Evolutionary conservation across 176 grass and related monocot genomes (phyloP).

Genomic region (Tillandsia leiboldiana): DNA sequence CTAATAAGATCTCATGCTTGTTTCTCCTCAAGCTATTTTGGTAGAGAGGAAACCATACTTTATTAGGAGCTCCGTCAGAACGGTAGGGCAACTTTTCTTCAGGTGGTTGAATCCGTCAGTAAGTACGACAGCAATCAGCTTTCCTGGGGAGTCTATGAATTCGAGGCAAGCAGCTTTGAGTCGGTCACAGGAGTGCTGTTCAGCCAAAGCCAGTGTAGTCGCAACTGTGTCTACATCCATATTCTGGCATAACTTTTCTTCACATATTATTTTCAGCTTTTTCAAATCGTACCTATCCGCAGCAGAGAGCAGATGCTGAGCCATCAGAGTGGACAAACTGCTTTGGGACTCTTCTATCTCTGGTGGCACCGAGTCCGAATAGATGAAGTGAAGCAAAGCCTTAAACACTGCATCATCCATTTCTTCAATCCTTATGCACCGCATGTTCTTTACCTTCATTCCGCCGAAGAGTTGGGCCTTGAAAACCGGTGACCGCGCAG

Average conservation of each 20-base stretch:
- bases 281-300: conserved; percentile 39
- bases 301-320: conserved; percentile 36
- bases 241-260: conserved; percentile 15
- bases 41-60: background rate
- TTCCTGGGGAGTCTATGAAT: conserved; percentile 18
- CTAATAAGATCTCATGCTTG: no score
- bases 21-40: no score
- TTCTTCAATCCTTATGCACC: conserved; percentile 25
- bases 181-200: conserved; percentile 1
- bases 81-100: conserved; percentile 24
- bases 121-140: conserved; percentile 15
- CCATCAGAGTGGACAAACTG: background rate
- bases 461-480: conserved; percentile 30
- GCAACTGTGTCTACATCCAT: conserved; percentile 19
- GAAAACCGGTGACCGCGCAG: conserved; percentile 31
- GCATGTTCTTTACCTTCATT: conserved; percentile 15
- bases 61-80: conserved; percentile 32
- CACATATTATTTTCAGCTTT: conserved; percentile 32
- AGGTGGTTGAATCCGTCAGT: conserved; percentile 14
- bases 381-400: conserved; percentile 38
- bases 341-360: background rate
- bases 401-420: conserved; percentile 36
- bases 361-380: conserved; percentile 28
- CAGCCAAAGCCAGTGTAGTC: conserved; percentile 23
- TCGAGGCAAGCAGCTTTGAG: conserved; percentile 22